Conservation (phyloP, 106 monocot species). For the Triglochin maritima region DNA sequence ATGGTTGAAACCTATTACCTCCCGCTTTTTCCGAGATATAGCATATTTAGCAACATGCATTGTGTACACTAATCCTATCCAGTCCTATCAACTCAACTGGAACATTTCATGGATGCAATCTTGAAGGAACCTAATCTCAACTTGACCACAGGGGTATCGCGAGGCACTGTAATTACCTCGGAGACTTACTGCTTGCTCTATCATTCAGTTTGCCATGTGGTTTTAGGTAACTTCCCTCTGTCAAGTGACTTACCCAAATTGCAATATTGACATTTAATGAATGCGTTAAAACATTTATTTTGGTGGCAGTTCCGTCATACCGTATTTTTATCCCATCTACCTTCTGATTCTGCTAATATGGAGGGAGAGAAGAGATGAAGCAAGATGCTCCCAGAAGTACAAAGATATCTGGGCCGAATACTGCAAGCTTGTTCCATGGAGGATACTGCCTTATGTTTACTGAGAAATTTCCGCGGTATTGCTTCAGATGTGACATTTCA, state of each 20-base stretch:
- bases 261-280: no score
- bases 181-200: slow-evolving; percentile 80
- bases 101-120: no score
- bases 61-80: no score
- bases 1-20: no score
- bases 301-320: slow-evolving; percentile 67
- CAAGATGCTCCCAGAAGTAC: slow-evolving; percentile 84
- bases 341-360: slow-evolving; percentile 83
- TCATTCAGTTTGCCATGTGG: slow-evolving; percentile 97
- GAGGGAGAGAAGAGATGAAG: slow-evolving; percentile 97
- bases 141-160: slow-evolving; percentile 58
- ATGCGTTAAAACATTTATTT: neutral
- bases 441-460: slow-evolving; percentile 82
- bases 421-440: slow-evolving; percentile 87
- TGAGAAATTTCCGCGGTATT: slow-evolving; percentile 9
- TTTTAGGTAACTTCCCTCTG: slow-evolving; percentile 29
- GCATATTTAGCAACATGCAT: no score
- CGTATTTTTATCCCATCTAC: slow-evolving; percentile 91
- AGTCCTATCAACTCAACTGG: no score
- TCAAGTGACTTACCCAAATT: neutral
- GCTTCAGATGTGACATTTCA: no score
- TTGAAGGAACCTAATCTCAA: no score
- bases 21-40: no score
- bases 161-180: slow-evolving; percentile 96
- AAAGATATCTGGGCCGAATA: slow-evolving; percentile 91